Evolutionary conservation across 768 basidiomycete species (phyloP).

Genomic region (Suillus americanus): DNA sequence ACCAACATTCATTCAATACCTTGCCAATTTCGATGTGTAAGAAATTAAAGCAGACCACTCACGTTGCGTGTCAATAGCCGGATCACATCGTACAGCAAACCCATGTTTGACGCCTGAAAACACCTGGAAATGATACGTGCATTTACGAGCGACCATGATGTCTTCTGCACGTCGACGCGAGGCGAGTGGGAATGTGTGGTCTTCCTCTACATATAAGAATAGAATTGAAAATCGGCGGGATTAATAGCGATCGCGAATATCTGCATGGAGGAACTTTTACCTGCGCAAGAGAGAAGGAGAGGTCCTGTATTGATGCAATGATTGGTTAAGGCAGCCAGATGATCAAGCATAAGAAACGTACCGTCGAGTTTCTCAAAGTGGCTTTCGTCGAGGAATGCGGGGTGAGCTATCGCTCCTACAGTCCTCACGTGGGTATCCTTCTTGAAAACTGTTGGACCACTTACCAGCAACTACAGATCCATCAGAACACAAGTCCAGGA

Average conservation of each 20-base stretch:
- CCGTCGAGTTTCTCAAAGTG: constrained; percentile 50
- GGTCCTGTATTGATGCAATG: constrained; percentile 12
- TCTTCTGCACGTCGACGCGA: constrained; percentile 56
- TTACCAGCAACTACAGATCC: constrained; percentile 47
- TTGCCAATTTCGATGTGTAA: background rate
- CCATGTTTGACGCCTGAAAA: constrained; percentile 43
- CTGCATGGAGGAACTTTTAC: constrained; percentile 10
- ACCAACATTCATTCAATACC: background rate
- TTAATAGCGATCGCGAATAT: background rate
- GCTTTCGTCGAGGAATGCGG: constrained; percentile 48
- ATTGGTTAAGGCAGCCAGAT: background rate
- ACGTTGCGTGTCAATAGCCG: constrained; percentile 19
- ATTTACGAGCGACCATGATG: constrained; percentile 46
- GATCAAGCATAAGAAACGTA: constrained; percentile 22
- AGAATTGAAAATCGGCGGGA: background rate
- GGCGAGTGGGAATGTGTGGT: constrained; percentile 47
- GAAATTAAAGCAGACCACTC: background rate
- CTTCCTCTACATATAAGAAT: constrained; percentile 40
- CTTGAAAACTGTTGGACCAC: background rate
- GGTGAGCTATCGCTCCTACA: constrained; percentile 51
- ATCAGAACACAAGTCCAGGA: constrained; percentile 42
- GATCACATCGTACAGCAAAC: constrained; percentile 20
- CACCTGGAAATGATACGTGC: constrained; percentile 53
- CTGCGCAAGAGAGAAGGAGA: constrained; percentile 23
- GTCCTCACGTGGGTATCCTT: background rate